phyloP scores from a whole-genome alignment of 1,284 basidiomycete genomes.

The Neolentinus lepideus region DNA sequence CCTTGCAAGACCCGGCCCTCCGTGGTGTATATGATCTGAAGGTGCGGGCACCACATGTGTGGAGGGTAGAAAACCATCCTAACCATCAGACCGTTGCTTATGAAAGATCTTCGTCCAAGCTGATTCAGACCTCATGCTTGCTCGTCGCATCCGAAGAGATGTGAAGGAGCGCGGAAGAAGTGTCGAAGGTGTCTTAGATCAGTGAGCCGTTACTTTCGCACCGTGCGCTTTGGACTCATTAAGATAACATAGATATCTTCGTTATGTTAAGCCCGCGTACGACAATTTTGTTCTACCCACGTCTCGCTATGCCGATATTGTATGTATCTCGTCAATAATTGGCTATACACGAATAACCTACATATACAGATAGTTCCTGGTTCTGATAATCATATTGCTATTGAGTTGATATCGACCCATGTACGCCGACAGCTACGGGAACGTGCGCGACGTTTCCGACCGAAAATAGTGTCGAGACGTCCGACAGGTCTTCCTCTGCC shows the following conservation, averaged over 20 bases:
- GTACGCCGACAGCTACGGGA: slow-evolving; percentile 80
- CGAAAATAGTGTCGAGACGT: slow-evolving; percentile 49
- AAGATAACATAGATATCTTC: slow-evolving; percentile 56
- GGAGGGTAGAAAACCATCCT: not conserved
- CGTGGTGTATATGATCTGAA: slow-evolving; percentile 89
- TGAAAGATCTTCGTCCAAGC: slow-evolving; percentile 77
- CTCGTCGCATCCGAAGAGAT: slow-evolving; percentile 85
- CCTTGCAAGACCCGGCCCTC: slow-evolving; percentile 74
- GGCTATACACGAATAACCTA: not conserved
- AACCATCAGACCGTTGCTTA: not conserved
- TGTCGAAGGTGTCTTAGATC: slow-evolving; percentile 85
- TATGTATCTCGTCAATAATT: slow-evolving; percentile 27
- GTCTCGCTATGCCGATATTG: slow-evolving; percentile 83
- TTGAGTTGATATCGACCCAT: slow-evolving; percentile 91
- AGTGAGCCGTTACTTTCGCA: slow-evolving; percentile 38
- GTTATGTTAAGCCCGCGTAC: slow-evolving; percentile 90
- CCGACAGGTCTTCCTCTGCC: slow-evolving; percentile 6
- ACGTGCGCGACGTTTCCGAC: slow-evolving; percentile 69
- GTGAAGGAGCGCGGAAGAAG: slow-evolving; percentile 82
- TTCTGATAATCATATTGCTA: slow-evolving; percentile 81
- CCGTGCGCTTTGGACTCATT: not conserved
- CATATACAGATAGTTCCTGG: slow-evolving; percentile 83
- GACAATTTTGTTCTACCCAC: slow-evolving; percentile 95
- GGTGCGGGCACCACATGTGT: slow-evolving; percentile 35
- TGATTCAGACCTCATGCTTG: slow-evolving; percentile 96